Conservation (phyloP, 2,329 filamentous ascomycete genomes). For the Stagonosporopsis vannaccii region DNA sequence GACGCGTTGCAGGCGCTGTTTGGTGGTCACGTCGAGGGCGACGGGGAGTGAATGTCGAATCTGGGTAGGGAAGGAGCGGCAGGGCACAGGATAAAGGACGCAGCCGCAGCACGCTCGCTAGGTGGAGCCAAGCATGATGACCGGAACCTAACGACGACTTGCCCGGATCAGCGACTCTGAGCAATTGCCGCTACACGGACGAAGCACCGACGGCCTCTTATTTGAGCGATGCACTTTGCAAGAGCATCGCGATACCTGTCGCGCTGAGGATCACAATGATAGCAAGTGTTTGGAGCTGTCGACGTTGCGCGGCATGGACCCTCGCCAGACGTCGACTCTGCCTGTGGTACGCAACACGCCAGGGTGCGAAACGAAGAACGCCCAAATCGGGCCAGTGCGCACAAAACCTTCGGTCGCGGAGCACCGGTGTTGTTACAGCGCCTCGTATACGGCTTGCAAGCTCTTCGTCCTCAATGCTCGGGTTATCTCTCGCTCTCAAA, state of each 20-base stretch:
- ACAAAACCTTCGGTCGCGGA: neutral
- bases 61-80: slow-evolving; percentile 11
- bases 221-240: neutral
- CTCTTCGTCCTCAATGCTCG: slow-evolving; percentile 6
- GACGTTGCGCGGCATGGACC: slow-evolving; percentile 16
- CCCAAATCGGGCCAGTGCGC: slow-evolving; percentile 1
- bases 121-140: slow-evolving; percentile 10
- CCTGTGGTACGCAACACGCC: slow-evolving; percentile 6
- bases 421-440: slow-evolving; percentile 2
- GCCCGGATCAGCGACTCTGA: slow-evolving; percentile 17
- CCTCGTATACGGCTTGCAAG: slow-evolving; percentile 1
- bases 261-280: neutral
- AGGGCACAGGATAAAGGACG: slow-evolving; percentile 14
- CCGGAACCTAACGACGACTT: slow-evolving; percentile 13
- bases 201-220: slow-evolving; percentile 6
- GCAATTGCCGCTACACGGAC: slow-evolving; percentile 18
- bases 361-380: slow-evolving; percentile 5
- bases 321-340: neutral
- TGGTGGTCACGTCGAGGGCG: slow-evolving; percentile 19
- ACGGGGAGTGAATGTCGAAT: slow-evolving; percentile 15
- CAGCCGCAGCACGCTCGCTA: slow-evolving; percentile 19
- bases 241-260: neutral
- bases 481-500: slow-evolving; percentile 16
- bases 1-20: slow-evolving; percentile 15
- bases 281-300: slow-evolving; percentile 1